Base-by-base conservation (phyloP, 1,284 basidiomycete genomes). In the Malassezia psittaci region DNA sequence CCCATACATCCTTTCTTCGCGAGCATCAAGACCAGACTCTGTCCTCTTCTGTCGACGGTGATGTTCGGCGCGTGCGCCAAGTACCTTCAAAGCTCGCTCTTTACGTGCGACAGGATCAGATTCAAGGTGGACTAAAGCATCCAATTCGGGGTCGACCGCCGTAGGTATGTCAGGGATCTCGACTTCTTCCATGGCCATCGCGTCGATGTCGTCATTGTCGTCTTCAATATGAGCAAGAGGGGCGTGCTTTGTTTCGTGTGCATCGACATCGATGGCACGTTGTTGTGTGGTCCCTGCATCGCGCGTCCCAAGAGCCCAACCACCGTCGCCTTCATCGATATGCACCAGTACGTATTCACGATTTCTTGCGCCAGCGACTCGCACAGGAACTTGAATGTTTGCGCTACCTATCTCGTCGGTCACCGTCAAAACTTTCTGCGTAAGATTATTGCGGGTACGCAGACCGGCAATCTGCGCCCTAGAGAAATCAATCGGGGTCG, bases 311-410 rank as follows among this genome's bases (percentile, higher is more conserved):
- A 99, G 78, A 21, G 93, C 84, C 86, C 90, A 99, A 0, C 94
- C 94, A 2, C 90, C 89, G 32, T 83, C 84, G 32, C 83, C 83
- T 5, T 62, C 64, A 66, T 88, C 85, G 34, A 91, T 91, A 79
- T 91, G 91, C 46, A 96, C 80, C 41, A 99, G 79, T 6, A 96
- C 80, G 75, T 99, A 99, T 76, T 96, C 85, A 69, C 83, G 85
- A 70, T 96, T 96, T 52, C 93, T 79, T 76, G 94, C 89, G 60
- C 89, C 89, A 0, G 93, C 93, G 56, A 99, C 88, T 19, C 93
- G 82, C 24, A 91, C 90, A 48, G 96, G 93, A 1, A 85, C 84
- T 47, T 94, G 81, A 72, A 90, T 83, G 53, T 80, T 76, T 0
- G 89, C 87, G 65, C 85, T 86, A 51, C 90, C 89, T 50, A 98